phyloP scores from a whole-genome alignment of 805 yeast genomes.

The Priceomyces medius region DNA sequence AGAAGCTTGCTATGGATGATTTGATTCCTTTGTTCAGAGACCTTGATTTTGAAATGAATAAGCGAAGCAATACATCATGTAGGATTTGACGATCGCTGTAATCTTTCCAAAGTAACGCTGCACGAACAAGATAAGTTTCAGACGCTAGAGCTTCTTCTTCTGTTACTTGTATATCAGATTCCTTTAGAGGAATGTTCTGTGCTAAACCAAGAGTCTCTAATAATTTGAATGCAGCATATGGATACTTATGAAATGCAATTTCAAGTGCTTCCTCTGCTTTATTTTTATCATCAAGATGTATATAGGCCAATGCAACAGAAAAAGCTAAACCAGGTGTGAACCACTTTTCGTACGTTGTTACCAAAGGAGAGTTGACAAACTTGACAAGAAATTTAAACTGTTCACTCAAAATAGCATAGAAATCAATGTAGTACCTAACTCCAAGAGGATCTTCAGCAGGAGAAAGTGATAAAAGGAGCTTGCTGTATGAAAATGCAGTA shows the following conservation, averaged over 20 bases:
- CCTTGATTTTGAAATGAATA: constrained; percentile 11
- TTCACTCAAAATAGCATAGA: constrained; percentile 64
- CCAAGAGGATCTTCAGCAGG: constrained; percentile 86
- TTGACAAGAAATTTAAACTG: constrained; percentile 63
- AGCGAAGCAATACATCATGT: constrained; percentile 36
- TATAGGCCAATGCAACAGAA: constrained; percentile 63
- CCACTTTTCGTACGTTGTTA: constrained; percentile 62
- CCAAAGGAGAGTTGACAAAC: constrained; percentile 55
- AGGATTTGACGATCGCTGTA: constrained; percentile 47
- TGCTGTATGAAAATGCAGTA: constrained; percentile 77
- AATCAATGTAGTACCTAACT: constrained; percentile 78
- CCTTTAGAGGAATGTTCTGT: constrained; percentile 16
- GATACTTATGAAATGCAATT: constrained; percentile 54
- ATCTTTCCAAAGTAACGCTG: constrained; percentile 55
- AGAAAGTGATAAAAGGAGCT: constrained; percentile 62
- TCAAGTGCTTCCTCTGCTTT: constrained; percentile 50
- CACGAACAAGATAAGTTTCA: constrained; percentile 60
- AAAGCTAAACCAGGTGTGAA: constrained; percentile 69
- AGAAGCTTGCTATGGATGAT: constrained; percentile 15
- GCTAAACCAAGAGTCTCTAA: constrained; percentile 47
- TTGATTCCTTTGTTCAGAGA: constrained; percentile 6
- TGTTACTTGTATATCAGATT: constrained; percentile 20
- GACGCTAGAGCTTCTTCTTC: constrained; percentile 42
- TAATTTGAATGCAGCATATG: constrained; percentile 54
- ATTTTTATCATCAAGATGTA: constrained; percentile 38